phyloP scores from a whole-genome alignment of 768 basidiomycete genomes.

The Suillus hirtellus region DNA sequence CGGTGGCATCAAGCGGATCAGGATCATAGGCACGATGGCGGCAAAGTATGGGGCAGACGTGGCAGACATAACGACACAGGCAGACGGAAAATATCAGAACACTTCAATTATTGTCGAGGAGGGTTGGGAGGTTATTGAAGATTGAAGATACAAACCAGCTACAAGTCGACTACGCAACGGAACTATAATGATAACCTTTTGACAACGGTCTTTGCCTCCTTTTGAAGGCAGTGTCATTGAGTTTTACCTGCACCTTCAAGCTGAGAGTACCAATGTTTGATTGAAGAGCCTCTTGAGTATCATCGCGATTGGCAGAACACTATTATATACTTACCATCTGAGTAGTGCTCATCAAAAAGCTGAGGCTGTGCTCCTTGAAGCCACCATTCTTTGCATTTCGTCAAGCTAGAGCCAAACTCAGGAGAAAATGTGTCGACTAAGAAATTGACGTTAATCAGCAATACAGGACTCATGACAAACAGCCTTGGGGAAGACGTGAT shows the following conservation, averaged over 20 bases:
- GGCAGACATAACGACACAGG: neutral
- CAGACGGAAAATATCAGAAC: too few relatives aligned
- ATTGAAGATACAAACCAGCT: neutral
- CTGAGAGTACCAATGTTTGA: too few relatives aligned
- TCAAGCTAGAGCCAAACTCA: conserved; percentile 86
- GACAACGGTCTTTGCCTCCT: conserved; percentile 58
- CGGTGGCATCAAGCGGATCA: conserved; percentile 90
- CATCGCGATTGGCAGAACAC: neutral
- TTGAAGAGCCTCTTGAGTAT: conserved; percentile 47
- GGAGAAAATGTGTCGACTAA: conserved; percentile 87
- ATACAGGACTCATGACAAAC: too few relatives aligned
- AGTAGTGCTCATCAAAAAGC: conserved; percentile 81
- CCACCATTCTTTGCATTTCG: conserved; percentile 66
- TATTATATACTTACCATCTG: conserved; percentile 59
- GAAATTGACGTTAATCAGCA: conserved; percentile 9
- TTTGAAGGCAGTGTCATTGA: too few relatives aligned
- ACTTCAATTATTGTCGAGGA: neutral
- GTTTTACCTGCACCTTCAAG: too few relatives aligned
- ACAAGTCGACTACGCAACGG: neutral
- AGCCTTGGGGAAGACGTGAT: too few relatives aligned
- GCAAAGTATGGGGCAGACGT: neutral
- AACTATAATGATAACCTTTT: conserved; percentile 39
- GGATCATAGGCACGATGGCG: conserved; percentile 57
- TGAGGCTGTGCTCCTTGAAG: conserved; percentile 71
- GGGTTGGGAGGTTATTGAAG: conserved; percentile 8